phyloP scores from a whole-genome alignment of 768 basidiomycete species.

The Xerocomus potaroensis region DNA sequence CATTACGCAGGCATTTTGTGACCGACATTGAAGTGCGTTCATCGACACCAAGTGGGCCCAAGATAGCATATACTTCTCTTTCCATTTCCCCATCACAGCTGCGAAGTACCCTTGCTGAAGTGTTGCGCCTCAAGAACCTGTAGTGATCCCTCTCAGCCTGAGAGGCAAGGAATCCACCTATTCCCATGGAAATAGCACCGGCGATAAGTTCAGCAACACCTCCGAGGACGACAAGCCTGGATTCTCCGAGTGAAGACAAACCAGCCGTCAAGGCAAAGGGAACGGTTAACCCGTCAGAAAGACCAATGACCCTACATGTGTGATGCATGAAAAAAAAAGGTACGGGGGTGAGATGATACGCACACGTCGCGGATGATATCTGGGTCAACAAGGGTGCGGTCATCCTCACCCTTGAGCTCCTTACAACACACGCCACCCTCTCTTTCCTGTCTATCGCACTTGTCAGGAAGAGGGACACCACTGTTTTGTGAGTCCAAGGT shows the following conservation, averaged over 20 bases:
- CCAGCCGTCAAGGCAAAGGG: slow-evolving; percentile 91
- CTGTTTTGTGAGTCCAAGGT: slow-evolving; percentile 44
- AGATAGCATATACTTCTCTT: slow-evolving; percentile 84
- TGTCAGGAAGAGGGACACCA: slow-evolving; percentile 46
- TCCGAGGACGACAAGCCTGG: slow-evolving; percentile 87
- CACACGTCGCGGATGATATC: slow-evolving; percentile 86
- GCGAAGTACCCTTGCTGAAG: slow-evolving; percentile 75
- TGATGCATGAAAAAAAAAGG: slow-evolving; percentile 5
- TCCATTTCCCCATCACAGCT: slow-evolving; percentile 96
- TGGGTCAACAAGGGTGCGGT: slow-evolving; percentile 79
- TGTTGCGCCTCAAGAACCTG: slow-evolving; percentile 71
- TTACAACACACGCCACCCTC: slow-evolving; percentile 80
- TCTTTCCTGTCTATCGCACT: slow-evolving; percentile 53
- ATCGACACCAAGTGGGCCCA: slow-evolving; percentile 88
- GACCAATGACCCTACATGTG: slow-evolving; percentile 87
- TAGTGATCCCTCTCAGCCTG: slow-evolving; percentile 96
- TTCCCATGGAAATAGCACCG: slow-evolving; percentile 96
- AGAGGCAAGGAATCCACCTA: slow-evolving; percentile 95
- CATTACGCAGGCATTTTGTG: slow-evolving; percentile 66
- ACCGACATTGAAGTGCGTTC: slow-evolving; percentile 76
- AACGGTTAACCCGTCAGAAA: slow-evolving; percentile 86
- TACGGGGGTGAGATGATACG: slow-evolving; percentile 21
- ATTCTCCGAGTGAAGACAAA: slow-evolving; percentile 83
- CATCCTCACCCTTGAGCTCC: slow-evolving; percentile 75
- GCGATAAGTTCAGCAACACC: slow-evolving; percentile 96